phyloP scores from a whole-genome alignment of 2,329 filamentous ascomycete species.

The Fusarium sp. region DNA sequence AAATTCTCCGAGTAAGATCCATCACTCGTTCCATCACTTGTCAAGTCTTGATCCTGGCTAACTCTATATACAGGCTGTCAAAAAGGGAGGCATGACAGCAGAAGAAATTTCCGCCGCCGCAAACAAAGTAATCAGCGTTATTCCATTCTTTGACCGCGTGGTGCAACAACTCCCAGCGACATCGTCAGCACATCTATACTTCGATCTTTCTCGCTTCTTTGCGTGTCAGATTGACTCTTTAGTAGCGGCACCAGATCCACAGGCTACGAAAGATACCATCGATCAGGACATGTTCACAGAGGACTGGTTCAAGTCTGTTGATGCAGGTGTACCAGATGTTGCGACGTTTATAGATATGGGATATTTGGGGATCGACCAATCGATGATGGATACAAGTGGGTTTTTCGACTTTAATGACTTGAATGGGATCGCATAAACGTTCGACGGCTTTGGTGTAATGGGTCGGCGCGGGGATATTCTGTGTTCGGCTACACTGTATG shows the following conservation, averaged over 20 bases:
- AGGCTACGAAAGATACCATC: constrained; percentile 6
- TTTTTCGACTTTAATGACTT: neutral
- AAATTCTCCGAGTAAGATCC: neutral
- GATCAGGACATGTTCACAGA: constrained; percentile 21
- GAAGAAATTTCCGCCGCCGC: constrained; percentile 6
- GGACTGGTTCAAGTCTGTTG: constrained; percentile 24
- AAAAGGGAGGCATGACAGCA: neutral
- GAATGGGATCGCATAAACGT: neutral
- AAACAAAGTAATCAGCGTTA: constrained; percentile 8
- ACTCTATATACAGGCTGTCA: neutral
- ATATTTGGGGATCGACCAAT: constrained; percentile 11
- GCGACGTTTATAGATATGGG: constrained; percentile 18
- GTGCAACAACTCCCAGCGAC: constrained; percentile 8
- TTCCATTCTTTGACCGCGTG: constrained; percentile 10
- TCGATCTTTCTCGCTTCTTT: constrained; percentile 26
- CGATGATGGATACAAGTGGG: neutral
- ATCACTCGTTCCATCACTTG: no score
- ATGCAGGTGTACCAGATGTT: constrained; percentile 7
- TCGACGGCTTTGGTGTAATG: no score
- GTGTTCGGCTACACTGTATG: no score
- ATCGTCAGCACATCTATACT: constrained; percentile 13
- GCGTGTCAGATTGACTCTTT: constrained; percentile 19
- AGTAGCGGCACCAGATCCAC: neutral
- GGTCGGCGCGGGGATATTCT: no score
- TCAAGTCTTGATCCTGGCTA: rapidly evolving